Base-by-base conservation (phyloP, 2,329 filamentous ascomycete genomes). In the Tolypocladium capitatum region DNA sequence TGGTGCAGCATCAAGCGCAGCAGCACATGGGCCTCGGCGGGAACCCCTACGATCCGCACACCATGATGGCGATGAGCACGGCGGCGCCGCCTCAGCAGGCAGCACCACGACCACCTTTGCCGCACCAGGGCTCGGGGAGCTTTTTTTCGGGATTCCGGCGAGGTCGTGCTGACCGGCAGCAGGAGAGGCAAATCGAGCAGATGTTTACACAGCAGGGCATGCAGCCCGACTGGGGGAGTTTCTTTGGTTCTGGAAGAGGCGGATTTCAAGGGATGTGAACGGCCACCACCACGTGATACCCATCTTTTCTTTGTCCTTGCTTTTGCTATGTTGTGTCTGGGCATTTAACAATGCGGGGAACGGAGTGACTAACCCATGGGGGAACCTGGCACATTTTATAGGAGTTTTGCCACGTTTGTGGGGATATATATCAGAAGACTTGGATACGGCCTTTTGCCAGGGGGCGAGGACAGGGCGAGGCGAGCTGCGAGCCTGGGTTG, bases 1-100 rank as follows among this genome's bases (percentile, higher is more conserved):
- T 88, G 55, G 76, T 84, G 65, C 77, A 81, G 60, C 60, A 66
- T 24, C 67, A 70, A 36, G 57, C 58, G 3, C 67, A 70, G 43
- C 60, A 65, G 33, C 65, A 66, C 28, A 65, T 76, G 55, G 64
- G 63, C 48, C 64, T 73, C 45, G 55, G 66, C 16, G 57, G 61
- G 32, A 68, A 69, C 21, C 70, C 75, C 66, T 75, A 69, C 48
- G 61, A 64, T 50, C 61, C 67, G 11, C 61, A 68, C 40, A 63
- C 59, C 45, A 67, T 75, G 63, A 59, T 74, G 53, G 54, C 61
- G 8, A 59, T 73, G 62, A 68, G 59, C 18, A 47, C 51, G 32
- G 54, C 51, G n/a, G 54, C 57, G 20, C 52, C 43, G 44, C 48
- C 44, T 40, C 48, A 41, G 24, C 54, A 48, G 33, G 51, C 43